Percentiles rank a stretch among this genome's conserved stretches.
These are phyloP conservation scores for Cryptococcus sp. DNA, from an alignment of 1,284 basidiomycete genomes.

Conservation along the genomic window DNA sequence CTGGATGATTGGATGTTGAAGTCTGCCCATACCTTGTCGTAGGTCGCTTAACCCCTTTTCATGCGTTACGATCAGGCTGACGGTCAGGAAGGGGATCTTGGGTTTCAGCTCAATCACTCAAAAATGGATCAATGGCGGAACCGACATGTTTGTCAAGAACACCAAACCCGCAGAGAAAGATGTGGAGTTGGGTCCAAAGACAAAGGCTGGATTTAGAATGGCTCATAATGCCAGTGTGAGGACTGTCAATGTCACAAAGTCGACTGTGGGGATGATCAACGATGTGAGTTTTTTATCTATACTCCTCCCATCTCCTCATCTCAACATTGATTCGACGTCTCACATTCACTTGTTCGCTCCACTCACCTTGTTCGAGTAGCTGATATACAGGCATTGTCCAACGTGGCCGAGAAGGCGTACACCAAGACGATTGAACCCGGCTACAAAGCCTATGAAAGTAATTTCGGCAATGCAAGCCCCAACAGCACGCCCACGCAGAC, in stretches of 20 bases:
- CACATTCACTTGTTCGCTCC: neutral
- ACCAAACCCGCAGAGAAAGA: slow-evolving; percentile 55
- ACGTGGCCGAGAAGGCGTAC: slow-evolving; percentile 30
- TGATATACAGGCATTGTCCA: slow-evolving; percentile 28
- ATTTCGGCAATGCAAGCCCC: neutral
- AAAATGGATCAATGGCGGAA: slow-evolving; percentile 60
- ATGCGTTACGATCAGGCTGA: neutral
- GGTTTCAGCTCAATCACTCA: slow-evolving; percentile 62
- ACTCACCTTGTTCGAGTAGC: neutral
- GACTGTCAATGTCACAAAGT: slow-evolving; percentile 62
- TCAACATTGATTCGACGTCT: neutral
- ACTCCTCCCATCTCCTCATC: neutral
- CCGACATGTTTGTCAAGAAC: slow-evolving; percentile 60
- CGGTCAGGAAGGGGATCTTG: slow-evolving; percentile 61
- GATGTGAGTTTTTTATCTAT: slow-evolving; percentile 52
- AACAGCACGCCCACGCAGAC: neutral
- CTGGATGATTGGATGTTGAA: slow-evolving; percentile 64
- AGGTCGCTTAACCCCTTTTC: slow-evolving; percentile 57
- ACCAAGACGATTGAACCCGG: slow-evolving; percentile 20
- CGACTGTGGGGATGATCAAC: slow-evolving; percentile 62
- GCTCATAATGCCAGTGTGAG: slow-evolving; percentile 63
- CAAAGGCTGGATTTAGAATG: slow-evolving; percentile 57
- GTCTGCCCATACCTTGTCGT: slow-evolving; percentile 53
- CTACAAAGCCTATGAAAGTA: neutral
- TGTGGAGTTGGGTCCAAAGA: slow-evolving; percentile 59